These are phyloP conservation scores for Termitomyces titanicus DNA, from an alignment of 768 basidiomycete species.

Conservation along the genomic window DNA sequence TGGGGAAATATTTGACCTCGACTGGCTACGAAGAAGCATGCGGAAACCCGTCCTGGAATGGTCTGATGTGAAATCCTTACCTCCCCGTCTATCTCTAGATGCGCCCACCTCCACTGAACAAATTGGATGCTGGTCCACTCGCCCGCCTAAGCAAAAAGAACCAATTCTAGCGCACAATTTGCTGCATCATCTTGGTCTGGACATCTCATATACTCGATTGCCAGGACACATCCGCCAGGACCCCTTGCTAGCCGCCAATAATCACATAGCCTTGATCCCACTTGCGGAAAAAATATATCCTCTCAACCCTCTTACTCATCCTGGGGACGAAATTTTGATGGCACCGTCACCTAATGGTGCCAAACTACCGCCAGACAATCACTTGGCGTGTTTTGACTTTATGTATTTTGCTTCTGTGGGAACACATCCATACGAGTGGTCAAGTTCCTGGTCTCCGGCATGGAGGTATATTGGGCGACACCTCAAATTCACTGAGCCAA, in stretches of 20 bases:
- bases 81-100: slow-evolving; percentile 15
- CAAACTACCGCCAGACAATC: slow-evolving; percentile 23
- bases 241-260: slow-evolving; percentile 17
- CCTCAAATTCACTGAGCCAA: slow-evolving; percentile 28
- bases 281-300: slow-evolving; percentile 29
- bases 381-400: slow-evolving; percentile 30
- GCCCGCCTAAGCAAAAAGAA: slow-evolving; percentile 16
- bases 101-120: slow-evolving; percentile 11
- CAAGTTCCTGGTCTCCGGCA: slow-evolving; percentile 34
- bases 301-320: slow-evolving; percentile 13
- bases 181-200: slow-evolving; percentile 29
- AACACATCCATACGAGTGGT: slow-evolving; percentile 28
- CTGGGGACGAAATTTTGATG: slow-evolving; percentile 21
- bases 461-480: slow-evolving; percentile 38
- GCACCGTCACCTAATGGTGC: slow-evolving; percentile 22
- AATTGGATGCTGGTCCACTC: slow-evolving; percentile 33
- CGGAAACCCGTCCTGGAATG: slow-evolving; percentile 44
- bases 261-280: slow-evolving; percentile 24
- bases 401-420: slow-evolving; percentile 31
- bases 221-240: slow-evolving; percentile 20
- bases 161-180: slow-evolving; percentile 23
- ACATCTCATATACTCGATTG: slow-evolving; percentile 32
- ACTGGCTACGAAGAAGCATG: slow-evolving; percentile 30
- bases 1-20: slow-evolving; percentile 42
- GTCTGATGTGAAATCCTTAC: slow-evolving; percentile 39